These are phyloP conservation scores for Chaetoceros tenuissimus DNA, from an alignment of 108 stramenopile species.

Conservation along the genomic window DNA sequence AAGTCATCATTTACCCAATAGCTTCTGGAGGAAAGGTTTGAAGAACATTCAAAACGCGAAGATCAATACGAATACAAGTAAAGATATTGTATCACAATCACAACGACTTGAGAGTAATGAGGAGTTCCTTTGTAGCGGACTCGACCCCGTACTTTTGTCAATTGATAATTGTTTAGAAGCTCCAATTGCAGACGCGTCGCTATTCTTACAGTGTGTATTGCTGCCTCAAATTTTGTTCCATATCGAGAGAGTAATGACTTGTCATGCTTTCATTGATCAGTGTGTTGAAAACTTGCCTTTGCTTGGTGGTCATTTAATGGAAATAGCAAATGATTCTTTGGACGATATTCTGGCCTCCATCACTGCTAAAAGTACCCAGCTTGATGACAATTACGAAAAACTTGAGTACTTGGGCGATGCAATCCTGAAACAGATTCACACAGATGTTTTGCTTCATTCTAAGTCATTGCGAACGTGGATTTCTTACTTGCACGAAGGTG, in stretches of 20 bases:
- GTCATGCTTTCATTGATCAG: constrained; percentile 24
- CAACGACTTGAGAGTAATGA: too few relatives aligned
- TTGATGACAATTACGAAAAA: constrained; percentile 29
- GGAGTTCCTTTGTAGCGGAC: not conserved
- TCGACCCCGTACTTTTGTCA: constrained; percentile 23
- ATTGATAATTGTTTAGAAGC: constrained; percentile 32
- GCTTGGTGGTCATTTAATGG: constrained; percentile 19
- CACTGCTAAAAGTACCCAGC: constrained; percentile 31
- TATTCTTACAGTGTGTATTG: constrained; percentile 28
- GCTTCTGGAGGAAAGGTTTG: too few relatives aligned
- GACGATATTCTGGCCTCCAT: constrained; percentile 17
- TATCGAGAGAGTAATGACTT: constrained; percentile 23
- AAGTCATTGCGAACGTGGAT: constrained; percentile 18
- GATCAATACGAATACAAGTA: too few relatives aligned
- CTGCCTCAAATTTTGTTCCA: constrained; percentile 42
- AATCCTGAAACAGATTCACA: constrained; percentile 50
- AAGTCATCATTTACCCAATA: too few relatives aligned
- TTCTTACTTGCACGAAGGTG: constrained; percentile 44
- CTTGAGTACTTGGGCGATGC: constrained; percentile 55
- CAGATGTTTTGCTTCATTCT: constrained; percentile 38
- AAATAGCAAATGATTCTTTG: constrained; percentile 12
- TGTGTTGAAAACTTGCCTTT: constrained; percentile 16
- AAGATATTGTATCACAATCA: too few relatives aligned
- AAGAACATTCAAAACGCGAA: too few relatives aligned
- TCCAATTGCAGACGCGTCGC: constrained; percentile 29